Evolutionary conservation across 305 asterid genomes (phyloP), one percentile per base, ranked within the genome.

Genomic region (Fraxinus sp.): DNA sequence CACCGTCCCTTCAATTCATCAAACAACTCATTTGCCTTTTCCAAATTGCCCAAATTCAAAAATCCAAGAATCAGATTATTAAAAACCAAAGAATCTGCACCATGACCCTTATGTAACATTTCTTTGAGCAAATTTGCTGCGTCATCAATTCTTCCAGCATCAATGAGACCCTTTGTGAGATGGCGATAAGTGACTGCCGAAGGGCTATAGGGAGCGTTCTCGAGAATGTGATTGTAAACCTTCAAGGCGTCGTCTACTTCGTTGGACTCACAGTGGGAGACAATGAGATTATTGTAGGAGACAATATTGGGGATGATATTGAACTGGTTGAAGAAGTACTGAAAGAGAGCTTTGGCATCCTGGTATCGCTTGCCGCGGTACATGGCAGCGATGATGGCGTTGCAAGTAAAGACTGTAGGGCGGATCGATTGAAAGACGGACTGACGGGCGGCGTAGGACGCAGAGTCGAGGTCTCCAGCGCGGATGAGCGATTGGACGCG

Each of bases 331-430:
- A 94, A 92, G 77, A 96, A 96, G 89, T 92, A 96, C 24, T 90
- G 97, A 49, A 93, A 96, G 39, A 96, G 90, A 16, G 93, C 92
- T 37, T 88, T 94, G 11, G 98, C 91, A 52, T 93, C 98, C 6
- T 39, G 74, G 73, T 90, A 90, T 20, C 99, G 89, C 55, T 88
- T 87, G 9, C 88, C 92, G 0, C 98, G 94, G 73, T 89, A 87
- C 99, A 96, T 96, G 39, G 98, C 98, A 0, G 95, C 97, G 0
- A 96, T 94, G 33, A 96, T 92, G 46, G 98, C 99, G 70, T 94
- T 96, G 89, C 98, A 96, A 18, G 99, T 96, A 90, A 96, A 96
- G 70, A 96, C 98, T 8, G 98, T 94, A 5, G 98, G 97, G 5
- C 98, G 97, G 7, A 89, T 83, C 22, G 70, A 78, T 41, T 92